These are phyloP conservation scores for Raphanus sativus DNA, from an alignment of 345 rosid species.

Conservation along the genomic window DNA sequence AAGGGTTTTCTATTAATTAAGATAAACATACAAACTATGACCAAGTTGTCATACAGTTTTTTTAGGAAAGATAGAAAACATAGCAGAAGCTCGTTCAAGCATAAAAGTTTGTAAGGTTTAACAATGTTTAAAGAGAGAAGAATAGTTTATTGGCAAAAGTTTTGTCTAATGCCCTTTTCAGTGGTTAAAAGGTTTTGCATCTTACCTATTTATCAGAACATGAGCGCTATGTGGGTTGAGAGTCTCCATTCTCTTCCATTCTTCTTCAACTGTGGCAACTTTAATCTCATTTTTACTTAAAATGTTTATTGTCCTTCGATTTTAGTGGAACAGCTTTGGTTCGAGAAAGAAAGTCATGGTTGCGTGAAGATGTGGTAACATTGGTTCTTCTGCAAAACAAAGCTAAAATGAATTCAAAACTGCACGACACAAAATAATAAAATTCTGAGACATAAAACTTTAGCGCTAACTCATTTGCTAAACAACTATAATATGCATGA, in stretches of 20 bases:
- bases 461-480: neutral
- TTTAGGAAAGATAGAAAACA: no score
- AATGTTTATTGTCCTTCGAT: neutral
- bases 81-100: no score
- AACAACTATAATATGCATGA: neutral
- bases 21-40: no score
- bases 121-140: no score
- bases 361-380: neutral
- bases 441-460: neutral
- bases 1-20: no score
- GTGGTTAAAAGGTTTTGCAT: neutral
- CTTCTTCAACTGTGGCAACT: neutral
- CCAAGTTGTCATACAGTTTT: no score
- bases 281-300: no score
- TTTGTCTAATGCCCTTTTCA: neutral
- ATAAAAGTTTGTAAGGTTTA: no score
- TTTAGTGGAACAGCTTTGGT: neutral
- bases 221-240: neutral
- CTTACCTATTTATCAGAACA: neutral
- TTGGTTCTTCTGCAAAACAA: neutral
- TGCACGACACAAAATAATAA: neutral
- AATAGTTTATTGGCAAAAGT: neutral
- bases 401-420: neutral
- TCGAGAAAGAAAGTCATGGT: neutral
- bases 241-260: neutral